Evolutionary conservation across 139 green algal genomes (phyloP).

Genomic region (Picochlorum sp.): DNA sequence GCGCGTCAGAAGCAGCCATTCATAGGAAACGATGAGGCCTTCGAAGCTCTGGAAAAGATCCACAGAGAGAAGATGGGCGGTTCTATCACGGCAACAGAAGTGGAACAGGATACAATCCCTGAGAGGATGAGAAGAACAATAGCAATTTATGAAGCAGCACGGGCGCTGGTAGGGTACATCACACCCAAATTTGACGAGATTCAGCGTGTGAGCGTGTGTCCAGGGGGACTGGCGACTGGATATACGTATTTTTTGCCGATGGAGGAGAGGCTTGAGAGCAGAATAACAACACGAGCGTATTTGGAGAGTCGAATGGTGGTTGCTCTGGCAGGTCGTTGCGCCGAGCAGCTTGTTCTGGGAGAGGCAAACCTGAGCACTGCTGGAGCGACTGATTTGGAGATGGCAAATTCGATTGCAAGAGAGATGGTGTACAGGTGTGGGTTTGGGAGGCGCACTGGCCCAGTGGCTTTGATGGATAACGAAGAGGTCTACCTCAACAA

Average conservation of each 20-base stretch:
- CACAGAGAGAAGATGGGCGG: conserved; percentile 43
- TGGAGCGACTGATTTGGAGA: conserved; percentile 33
- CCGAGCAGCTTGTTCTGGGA: conserved; percentile 74
- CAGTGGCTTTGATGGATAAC: conserved; percentile 61
- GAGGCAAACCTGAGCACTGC: conserved; percentile 58
- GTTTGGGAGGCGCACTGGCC: conserved; percentile 56
- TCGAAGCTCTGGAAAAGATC: conserved; percentile 83
- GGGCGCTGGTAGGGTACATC: conserved; percentile 69
- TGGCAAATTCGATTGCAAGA: conserved; percentile 68
- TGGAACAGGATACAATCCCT: conserved; percentile 26
- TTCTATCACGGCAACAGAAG: conserved; percentile 5
- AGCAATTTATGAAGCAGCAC: conserved; percentile 76
- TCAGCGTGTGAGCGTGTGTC: conserved; percentile 35
- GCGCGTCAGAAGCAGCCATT: conserved; percentile 49
- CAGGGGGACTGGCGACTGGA: conserved; percentile 33
- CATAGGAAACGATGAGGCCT: conserved; percentile 74
- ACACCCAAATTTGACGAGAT: conserved; percentile 79
- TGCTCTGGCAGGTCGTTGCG: conserved; percentile 57
- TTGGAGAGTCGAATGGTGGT: conserved; percentile 76
- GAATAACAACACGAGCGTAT: conserved; percentile 60
- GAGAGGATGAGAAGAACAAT: conserved; percentile 18
- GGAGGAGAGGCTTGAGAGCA: conserved; percentile 71
- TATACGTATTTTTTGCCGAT: conserved; percentile 78
- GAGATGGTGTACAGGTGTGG: conserved; percentile 81
- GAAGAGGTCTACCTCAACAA: conserved; percentile 37